phyloP scores from a whole-genome alignment of 371 early-diverging fungal species.

The Mucor circinelloides region DNA sequence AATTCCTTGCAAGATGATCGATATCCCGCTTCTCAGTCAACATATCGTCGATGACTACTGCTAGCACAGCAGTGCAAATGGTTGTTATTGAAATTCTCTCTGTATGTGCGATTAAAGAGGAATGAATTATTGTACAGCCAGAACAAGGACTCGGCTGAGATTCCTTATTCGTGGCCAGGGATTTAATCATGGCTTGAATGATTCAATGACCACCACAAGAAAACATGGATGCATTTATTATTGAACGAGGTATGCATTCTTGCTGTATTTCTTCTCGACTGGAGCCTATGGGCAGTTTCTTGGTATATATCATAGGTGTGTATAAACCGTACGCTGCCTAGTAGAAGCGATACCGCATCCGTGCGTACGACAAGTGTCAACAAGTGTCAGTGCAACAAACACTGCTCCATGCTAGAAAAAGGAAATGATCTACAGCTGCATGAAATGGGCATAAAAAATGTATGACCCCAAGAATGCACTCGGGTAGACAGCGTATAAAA shows the following conservation, averaged over 20 bases:
- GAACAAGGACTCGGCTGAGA: background rate
- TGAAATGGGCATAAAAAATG: slow-evolving; percentile 1
- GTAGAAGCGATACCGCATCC: background rate
- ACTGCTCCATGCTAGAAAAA: background rate
- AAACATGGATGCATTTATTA: slow-evolving; percentile 45
- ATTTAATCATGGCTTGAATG: background rate
- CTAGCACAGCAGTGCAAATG: background rate
- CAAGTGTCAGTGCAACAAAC: no score
- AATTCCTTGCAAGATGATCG: background rate
- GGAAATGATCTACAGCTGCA: background rate
- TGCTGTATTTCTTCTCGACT: background rate
- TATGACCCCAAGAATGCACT: slow-evolving; percentile 1
- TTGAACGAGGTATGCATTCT: slow-evolving; percentile 50
- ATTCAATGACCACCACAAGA: background rate
- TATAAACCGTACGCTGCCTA: no score
- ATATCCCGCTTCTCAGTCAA: no score
- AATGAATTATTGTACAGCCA: background rate
- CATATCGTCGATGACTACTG: background rate
- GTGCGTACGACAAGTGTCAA: no score
- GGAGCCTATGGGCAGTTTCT: no score
- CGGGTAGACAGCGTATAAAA: background rate
- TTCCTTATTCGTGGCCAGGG: background rate
- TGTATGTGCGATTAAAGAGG: background rate
- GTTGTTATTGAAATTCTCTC: background rate
- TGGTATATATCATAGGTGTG: background rate